Evolutionary conservation across 768 basidiomycete species (phyloP).

Genomic region (Leccinum arenicola): DNA sequence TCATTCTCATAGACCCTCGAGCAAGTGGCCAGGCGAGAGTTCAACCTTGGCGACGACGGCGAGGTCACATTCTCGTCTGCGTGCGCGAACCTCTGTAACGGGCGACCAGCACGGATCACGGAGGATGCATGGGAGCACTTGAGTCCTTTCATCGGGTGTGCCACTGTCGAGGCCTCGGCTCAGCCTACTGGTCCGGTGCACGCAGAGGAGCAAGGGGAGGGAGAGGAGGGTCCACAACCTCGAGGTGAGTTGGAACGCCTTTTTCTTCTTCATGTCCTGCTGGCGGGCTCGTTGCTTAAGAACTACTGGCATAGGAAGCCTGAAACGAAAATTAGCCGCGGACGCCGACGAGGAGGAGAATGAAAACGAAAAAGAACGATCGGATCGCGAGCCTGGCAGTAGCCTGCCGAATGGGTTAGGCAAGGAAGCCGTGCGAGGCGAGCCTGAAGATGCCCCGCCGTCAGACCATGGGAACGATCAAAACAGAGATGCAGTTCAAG

Average conservation of each 20-base stretch:
- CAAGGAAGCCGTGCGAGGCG: background rate
- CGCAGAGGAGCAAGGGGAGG: background rate
- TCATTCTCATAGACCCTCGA: slow-evolving; percentile 11
- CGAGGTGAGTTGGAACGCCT: slow-evolving; percentile 5
- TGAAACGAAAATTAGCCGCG: background rate
- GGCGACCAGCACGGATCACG: slow-evolving; percentile 23
- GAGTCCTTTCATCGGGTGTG: slow-evolving; percentile 23
- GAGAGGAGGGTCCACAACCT: background rate
- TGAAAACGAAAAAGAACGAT: background rate
- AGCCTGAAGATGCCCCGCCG: background rate
- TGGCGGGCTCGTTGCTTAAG: background rate
- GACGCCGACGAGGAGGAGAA: background rate
- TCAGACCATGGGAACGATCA: slow-evolving; percentile 8
- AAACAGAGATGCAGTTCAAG: background rate
- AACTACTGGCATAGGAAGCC: background rate
- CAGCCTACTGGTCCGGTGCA: background rate
- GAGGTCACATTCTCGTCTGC: slow-evolving; percentile 16
- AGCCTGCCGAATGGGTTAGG: background rate
- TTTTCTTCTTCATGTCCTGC: background rate
- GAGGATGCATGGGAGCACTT: slow-evolving; percentile 18
- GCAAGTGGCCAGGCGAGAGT: slow-evolving; percentile 18
- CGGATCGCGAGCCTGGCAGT: background rate
- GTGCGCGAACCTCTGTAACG: slow-evolving; percentile 21
- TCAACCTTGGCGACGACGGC: slow-evolving; percentile 16
- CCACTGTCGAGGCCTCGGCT: slow-evolving; percentile 9